Percentiles rank a stretch among this genome's conserved stretches.
These are phyloP conservation scores for Yamadazyma siamensis DNA, from an alignment of 1,139 yeast species.

Conservation along the genomic window DNA sequence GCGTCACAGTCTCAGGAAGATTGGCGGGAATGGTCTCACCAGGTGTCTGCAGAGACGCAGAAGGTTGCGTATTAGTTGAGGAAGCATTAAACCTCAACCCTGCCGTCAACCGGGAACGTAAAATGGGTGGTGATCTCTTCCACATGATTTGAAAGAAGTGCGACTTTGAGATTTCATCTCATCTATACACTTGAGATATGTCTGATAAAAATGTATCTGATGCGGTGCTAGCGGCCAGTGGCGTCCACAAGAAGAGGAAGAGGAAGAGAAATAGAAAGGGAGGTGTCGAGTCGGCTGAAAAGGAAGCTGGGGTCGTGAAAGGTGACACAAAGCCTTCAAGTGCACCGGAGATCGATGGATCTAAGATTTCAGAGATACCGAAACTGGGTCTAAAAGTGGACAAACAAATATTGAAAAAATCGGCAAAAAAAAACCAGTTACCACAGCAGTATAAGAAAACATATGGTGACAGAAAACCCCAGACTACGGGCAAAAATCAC, in stretches of 20 bases:
- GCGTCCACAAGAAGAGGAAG: conserved; percentile 14
- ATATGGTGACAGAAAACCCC: no score
- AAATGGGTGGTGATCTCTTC: no score
- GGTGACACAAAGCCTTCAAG: no score
- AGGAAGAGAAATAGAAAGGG: conserved; percentile 20
- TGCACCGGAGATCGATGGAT: background rate
- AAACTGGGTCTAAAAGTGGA: background rate
- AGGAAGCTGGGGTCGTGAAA: background rate
- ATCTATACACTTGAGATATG: conserved; percentile 3
- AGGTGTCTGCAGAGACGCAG: no score
- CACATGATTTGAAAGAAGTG: no score
- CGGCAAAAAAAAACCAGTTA: background rate
- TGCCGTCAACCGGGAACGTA: no score
- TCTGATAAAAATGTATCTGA: conserved; percentile 1
- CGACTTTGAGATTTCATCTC: conserved; percentile 1
- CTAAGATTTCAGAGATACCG: no score
- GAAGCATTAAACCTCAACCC: no score
- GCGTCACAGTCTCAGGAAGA: conserved; percentile 18
- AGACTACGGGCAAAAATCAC: no score
- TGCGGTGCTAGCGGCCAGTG: conserved; percentile 1
- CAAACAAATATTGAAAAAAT: no score
- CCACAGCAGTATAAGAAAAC: background rate
- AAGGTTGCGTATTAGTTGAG: no score
- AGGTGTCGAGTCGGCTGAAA: background rate
- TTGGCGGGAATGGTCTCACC: conserved; percentile 2